Base-by-base conservation (phyloP, 2,329 filamentous ascomycete species). In the Curvularia sp. region DNA sequence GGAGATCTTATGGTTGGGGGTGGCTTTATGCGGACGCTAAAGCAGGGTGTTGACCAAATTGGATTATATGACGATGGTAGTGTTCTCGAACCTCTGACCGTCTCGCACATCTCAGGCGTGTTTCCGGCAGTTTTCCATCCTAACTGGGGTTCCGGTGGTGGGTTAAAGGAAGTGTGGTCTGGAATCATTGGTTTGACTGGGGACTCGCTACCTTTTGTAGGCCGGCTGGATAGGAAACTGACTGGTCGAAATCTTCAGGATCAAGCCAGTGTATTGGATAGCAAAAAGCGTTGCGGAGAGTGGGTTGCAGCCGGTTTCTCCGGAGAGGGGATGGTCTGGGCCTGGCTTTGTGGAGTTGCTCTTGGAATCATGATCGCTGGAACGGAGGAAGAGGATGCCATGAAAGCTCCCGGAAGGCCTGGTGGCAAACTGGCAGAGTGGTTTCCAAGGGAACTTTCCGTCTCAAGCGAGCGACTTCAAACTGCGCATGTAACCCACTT, bases 121-220 rank as follows among this genome's bases (percentile, higher is more conserved):
- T 48, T 63, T 25, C 59, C 63, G 2, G 41, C 52, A 4, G 41
- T 55, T 5, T 64, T 65, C 3, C 39, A 49, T 25, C 58, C 57
- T n/a, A 55, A 55, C n/a, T 64, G 60, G 49, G 63, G 55, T 28
- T 36, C 28, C 7, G 55, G 61, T 18, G 52, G 59, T 1, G 49
- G 67, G 4, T 59, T 81, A 3, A 77, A 78, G 53, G 75, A 75
- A 48, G 72, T 77, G 0, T 87, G 84, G 84, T 80, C 80, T 0
- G 84, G 84, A 0, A 78, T 82, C 6, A 67, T 86, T 21, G 81
- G 78, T 1, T 65, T 80, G 27, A 83, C 81, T 0, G 81, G 80
- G 0, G 84, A 86, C 59, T 48, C 64, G 10, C 71, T 83, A 27
- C 84, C 84, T 0, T 78, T 85, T 39, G 83, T 86, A 1, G 84